Percentiles rank a stretch among this genome's conserved stretches.
These are phyloP conservation scores for Coemansia sp. DNA, from an alignment of 192 early-diverging fungal genomes.

Conservation along the genomic window DNA sequence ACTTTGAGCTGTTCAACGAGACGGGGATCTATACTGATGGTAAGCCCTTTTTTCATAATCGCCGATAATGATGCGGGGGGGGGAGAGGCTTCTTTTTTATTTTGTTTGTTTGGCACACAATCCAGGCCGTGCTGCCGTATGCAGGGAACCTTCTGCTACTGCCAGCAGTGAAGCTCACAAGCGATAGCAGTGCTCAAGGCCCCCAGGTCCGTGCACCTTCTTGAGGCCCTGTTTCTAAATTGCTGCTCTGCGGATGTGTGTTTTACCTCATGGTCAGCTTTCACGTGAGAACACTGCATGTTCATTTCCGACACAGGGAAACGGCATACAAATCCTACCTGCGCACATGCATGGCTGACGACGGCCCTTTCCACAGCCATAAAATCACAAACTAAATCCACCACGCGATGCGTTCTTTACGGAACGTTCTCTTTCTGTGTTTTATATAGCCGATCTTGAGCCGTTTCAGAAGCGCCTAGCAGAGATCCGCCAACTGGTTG, in stretches of 20 bases:
- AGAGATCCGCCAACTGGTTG: conserved; percentile 62
- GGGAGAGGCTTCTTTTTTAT: background rate
- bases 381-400: background rate
- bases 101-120: conserved; percentile 1
- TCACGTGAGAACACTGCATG: background rate
- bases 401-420: background rate
- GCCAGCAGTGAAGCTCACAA: background rate
- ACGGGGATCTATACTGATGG: conserved; percentile 61
- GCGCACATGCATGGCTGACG: background rate
- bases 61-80: background rate
- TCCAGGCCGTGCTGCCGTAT: background rate
- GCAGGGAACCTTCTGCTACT: background rate
- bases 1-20: conserved; percentile 61
- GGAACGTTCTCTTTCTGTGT: background rate
- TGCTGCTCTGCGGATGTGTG: background rate
- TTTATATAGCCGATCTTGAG: conserved; percentile 56
- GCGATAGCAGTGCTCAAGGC: background rate
- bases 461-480: conserved; percentile 61
- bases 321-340: background rate
- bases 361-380: background rate
- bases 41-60: conserved; percentile 28
- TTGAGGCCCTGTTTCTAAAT: background rate
- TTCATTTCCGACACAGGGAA: conserved; percentile 20
- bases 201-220: background rate
- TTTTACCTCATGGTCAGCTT: background rate